These are phyloP conservation scores for Elymus sibiricus DNA, from an alignment of 176 grass and related monocot species.

Conservation along the genomic window DNA sequence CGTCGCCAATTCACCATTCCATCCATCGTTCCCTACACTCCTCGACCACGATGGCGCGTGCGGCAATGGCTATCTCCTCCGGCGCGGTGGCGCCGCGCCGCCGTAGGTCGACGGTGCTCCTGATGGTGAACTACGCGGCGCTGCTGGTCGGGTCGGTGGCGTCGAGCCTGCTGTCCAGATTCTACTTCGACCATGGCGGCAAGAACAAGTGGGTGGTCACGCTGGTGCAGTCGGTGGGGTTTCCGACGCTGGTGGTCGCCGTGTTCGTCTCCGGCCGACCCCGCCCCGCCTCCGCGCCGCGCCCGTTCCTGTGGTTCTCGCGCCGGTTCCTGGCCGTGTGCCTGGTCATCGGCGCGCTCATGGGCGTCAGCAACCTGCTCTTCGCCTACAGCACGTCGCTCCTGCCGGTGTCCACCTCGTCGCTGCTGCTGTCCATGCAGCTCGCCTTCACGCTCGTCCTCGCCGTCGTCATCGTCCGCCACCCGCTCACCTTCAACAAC, in stretches of 20 bases:
- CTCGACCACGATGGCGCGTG: not conserved
- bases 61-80: not conserved
- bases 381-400: conserved; percentile 63
- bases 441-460: conserved; percentile 79
- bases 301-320: conserved; percentile 46
- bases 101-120: conserved; percentile 17
- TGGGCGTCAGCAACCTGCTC: conserved; percentile 89
- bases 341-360: conserved; percentile 56
- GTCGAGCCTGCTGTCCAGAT: conserved; percentile 77
- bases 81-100: not conserved
- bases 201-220: conserved; percentile 71
- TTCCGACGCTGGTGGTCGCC: conserved; percentile 62
- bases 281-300: conserved; percentile 15
- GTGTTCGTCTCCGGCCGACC: conserved; percentile 38
- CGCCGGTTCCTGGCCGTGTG: conserved; percentile 43
- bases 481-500: conserved; percentile 73
- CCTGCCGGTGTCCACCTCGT: conserved; percentile 93
- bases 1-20: not conserved
- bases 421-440: conserved; percentile 82
- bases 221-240: conserved; percentile 76
- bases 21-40: not conserved
- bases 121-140: conserved; percentile 54
- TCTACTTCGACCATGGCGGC: conserved; percentile 78
- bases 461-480: conserved; percentile 63
- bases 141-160: conserved; percentile 69